Evolutionary conservation across 1,284 basidiomycete species (phyloP).

Genomic region (Ceratobasidium papillatum): DNA sequence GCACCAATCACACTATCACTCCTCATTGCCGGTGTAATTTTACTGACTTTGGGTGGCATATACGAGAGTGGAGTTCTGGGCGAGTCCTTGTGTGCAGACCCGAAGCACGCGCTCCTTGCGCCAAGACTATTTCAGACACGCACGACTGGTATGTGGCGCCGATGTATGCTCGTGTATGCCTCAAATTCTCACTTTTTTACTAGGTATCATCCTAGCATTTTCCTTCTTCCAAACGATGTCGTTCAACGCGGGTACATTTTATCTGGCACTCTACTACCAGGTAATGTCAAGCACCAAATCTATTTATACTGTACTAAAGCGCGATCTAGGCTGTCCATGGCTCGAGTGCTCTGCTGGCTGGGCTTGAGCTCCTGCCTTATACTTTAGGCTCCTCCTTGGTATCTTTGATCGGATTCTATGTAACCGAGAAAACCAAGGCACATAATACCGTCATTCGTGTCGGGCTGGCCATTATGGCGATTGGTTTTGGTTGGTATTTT

Average conservation of each 20-base stretch:
- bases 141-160: constrained; percentile 62
- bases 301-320: background rate
- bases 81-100: constrained; percentile 15
- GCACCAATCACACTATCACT: constrained; percentile 15
- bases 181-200: constrained; percentile 26
- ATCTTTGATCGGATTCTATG: constrained; percentile 81
- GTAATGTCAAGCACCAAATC: constrained; percentile 53
- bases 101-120: constrained; percentile 74
- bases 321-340: constrained; percentile 67
- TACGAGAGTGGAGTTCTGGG: constrained; percentile 33
- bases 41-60: constrained; percentile 15
- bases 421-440: constrained; percentile 73
- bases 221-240: constrained; percentile 81
- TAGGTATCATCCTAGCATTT: constrained; percentile 71
- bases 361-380: constrained; percentile 77
- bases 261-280: constrained; percentile 81
- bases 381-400: constrained; percentile 81
- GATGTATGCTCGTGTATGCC: background rate
- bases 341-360: constrained; percentile 70
- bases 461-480: constrained; percentile 68
- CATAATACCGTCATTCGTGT: constrained; percentile 64
- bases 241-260: constrained; percentile 83
- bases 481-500: constrained; percentile 71
- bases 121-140: constrained; percentile 64
- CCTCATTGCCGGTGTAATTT: background rate